These are phyloP conservation scores for Harringtonia lauricola DNA, from an alignment of 2,329 filamentous ascomycete genomes.

Conservation along the genomic window DNA sequence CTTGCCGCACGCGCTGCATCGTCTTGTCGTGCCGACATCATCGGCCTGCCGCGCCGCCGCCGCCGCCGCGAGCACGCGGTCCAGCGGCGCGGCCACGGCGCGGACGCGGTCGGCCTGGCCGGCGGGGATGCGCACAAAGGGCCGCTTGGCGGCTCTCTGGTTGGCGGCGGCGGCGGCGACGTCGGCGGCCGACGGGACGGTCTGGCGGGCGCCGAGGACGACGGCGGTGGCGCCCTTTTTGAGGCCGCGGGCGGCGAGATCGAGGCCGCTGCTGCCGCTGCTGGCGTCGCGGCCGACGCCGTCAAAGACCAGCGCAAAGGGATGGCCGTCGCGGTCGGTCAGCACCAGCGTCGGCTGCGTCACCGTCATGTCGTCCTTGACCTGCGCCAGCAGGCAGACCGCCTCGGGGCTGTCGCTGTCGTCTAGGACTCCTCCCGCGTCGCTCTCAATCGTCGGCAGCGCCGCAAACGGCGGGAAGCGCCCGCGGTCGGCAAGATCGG, in stretches of 20 bases:
- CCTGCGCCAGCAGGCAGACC: conserved; percentile 17
- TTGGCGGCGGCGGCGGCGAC: conserved; percentile 13
- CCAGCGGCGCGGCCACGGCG: conserved; percentile 21
- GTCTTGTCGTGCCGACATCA: background rate
- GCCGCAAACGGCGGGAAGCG: conserved; percentile 23
- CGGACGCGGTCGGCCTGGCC: conserved; percentile 21
- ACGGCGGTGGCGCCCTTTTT: conserved; percentile 28
- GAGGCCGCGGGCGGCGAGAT: conserved; percentile 20
- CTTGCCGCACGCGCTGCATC: background rate
- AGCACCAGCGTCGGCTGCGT: conserved; percentile 37
- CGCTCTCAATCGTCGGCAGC: conserved; percentile 14
- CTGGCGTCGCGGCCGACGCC: conserved; percentile 23
- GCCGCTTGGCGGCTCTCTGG: conserved; percentile 24
- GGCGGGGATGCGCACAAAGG: conserved; percentile 24
- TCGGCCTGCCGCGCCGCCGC: conserved; percentile 10
- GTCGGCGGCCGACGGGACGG: conserved; percentile 14
- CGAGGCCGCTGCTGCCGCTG: too few species aligned
- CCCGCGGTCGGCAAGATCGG: conserved; percentile 20
- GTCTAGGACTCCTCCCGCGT: conserved; percentile 1
- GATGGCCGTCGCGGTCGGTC: conserved; percentile 24
- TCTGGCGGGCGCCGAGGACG: conserved; percentile 23
- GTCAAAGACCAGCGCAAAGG: conserved; percentile 36
- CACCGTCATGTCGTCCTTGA: conserved; percentile 36
- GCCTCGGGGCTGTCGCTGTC: background rate
- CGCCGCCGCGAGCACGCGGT: conserved; percentile 18